Percentiles rank a stretch among this genome's conserved stretches.
Evolutionary conservation across 2,329 filamentous ascomycete species (phyloP).

Genomic region (Chaetothyriales sp.): DNA sequence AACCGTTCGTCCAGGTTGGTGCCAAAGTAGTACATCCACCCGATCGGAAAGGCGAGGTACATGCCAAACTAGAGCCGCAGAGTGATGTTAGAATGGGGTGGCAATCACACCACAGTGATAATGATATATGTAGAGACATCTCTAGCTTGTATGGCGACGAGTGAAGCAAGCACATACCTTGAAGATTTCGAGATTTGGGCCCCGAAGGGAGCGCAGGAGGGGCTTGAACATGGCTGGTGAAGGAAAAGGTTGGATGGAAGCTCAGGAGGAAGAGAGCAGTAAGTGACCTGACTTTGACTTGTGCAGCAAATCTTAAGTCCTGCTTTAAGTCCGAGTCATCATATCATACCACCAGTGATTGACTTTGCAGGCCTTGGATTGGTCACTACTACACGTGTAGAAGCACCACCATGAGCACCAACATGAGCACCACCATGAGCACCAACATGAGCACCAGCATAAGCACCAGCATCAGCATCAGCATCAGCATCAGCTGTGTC

Average conservation of each 20-base stretch:
- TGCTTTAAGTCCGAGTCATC: neutral
- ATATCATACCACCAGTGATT: neutral
- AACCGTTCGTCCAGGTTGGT: constrained; percentile 93
- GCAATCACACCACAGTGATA: neutral
- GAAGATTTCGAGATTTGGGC: constrained; percentile 85
- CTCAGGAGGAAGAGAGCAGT: too few relatives aligned
- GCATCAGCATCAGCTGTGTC: too few relatives aligned
- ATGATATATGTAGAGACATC: neutral
- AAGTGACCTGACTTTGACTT: neutral
- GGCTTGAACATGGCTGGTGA: constrained; percentile 21
- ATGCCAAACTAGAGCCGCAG: constrained; percentile 63
- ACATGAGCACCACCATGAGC: too few relatives aligned
- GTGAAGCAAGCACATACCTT: constrained; percentile 46
- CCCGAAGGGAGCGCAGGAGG: constrained; percentile 47
- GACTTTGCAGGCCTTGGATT: too few relatives aligned
- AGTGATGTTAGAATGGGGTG: constrained; percentile 1
- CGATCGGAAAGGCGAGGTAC: constrained; percentile 97
- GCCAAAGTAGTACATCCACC: constrained; percentile 99
- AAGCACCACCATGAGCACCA: too few relatives aligned
- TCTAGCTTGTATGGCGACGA: neutral
- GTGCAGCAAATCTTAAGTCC: neutral
- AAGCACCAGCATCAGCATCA: too few relatives aligned
- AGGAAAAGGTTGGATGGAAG: neutral
- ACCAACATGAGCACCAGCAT: too few relatives aligned
- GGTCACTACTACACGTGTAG: too few relatives aligned